Evolutionary conservation across 2,329 filamentous ascomycete species (phyloP).

Genomic region (Cordyceps pruinosa): DNA sequence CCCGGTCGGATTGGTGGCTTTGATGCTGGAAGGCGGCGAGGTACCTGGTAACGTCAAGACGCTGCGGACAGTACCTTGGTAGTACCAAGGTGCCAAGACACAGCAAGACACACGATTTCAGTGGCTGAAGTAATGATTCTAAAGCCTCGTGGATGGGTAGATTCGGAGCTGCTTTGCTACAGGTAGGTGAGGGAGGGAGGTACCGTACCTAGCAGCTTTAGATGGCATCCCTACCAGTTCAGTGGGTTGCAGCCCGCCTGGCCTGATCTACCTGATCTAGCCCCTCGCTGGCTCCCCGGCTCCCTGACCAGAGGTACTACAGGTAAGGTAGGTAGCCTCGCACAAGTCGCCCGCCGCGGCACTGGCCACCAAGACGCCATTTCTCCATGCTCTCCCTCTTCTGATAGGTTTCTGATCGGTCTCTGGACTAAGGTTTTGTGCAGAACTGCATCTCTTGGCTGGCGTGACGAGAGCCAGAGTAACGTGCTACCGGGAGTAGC

Average conservation of each 20-base stretch:
- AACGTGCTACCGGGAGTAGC: neutral
- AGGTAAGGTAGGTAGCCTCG: too few relatives aligned
- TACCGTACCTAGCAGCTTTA: too few relatives aligned
- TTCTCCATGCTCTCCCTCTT: constrained; percentile 1
- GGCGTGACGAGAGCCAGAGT: neutral
- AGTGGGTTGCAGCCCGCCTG: neutral
- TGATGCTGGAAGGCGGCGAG: neutral
- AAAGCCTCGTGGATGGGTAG: too few relatives aligned
- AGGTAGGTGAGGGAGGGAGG: too few relatives aligned
- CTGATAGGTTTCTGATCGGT: neutral
- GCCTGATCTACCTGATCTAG: constrained; percentile 1
- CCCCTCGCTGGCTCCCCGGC: too few relatives aligned
- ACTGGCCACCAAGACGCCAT: neutral
- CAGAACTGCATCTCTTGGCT: neutral
- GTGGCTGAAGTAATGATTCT: too few relatives aligned
- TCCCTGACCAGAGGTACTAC: too few relatives aligned
- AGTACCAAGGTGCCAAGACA: neutral
- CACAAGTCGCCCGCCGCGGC: too few relatives aligned
- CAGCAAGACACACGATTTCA: neutral
- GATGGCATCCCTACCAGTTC: neutral
- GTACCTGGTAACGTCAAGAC: too few relatives aligned
- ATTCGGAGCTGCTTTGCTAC: too few relatives aligned
- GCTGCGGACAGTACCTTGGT: too few relatives aligned
- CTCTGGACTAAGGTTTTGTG: neutral
- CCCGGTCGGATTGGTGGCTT: neutral